Evolutionary conservation across 768 basidiomycete genomes (phyloP), one percentile per base, ranked within the genome.

Genomic region (Trametes maxima): DNA sequence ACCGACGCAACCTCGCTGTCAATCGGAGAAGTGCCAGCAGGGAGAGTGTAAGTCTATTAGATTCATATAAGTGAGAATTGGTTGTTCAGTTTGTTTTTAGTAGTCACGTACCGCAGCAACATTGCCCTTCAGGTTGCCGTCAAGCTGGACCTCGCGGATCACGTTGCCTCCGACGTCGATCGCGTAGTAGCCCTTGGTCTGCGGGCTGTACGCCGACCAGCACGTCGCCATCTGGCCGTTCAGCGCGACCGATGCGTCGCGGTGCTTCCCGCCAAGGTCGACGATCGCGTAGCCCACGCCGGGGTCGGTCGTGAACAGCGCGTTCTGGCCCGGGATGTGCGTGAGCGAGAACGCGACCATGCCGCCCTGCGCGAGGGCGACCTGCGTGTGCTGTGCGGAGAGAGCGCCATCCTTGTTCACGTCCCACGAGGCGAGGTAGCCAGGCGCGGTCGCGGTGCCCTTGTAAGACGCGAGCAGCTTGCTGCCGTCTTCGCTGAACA

Each of bases 381-480:
- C 62, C 13, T 72, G 66, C 49, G 68, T 70, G 70, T 77, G 76
- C 52, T 79, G 71, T 36, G 67, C 36, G 1, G 82, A 80, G 37
- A 84, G 76, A 17, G 78, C 75, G 33, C 78, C 79, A 58, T 79
- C 76, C 7, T 59, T 33, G 14, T 71, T 73, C 48, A 84, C 71
- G 59, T 81, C 77, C 79, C 80, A 85, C 14, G 76, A 72, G 7
- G 81, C 80, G 57, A 85, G 70, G 72, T 80, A 82, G 19, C 82
- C 82, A 12, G 79, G 78, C 2, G 74, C 72, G 3, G 78, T 76
- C 16, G 80, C 80, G 22, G 73, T 62, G 36, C 81, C 82, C 67
- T 84, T 82, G 67, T 80, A 75, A 12, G 82, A 78, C 17, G 75
- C 82, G 48, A 82, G 68, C 42, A 83, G 74, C 62, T 78, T 70